These are phyloP conservation scores for Exsudoporus frostii DNA, from an alignment of 768 basidiomycete species.

Conservation along the genomic window DNA sequence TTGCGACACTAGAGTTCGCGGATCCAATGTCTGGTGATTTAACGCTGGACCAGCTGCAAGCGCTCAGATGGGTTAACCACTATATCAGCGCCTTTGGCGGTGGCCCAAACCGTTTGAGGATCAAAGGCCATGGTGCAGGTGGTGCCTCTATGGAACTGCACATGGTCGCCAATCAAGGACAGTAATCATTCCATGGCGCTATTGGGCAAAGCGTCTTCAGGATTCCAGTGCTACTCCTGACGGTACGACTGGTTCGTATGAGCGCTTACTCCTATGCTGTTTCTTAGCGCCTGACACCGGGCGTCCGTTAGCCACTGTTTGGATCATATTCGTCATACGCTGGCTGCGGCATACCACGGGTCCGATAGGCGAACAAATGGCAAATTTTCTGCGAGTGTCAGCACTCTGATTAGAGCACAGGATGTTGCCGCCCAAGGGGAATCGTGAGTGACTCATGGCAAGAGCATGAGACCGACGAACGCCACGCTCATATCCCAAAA, in stretches of 20 bases:
- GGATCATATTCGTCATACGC: constrained; percentile 46
- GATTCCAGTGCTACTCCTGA: constrained; percentile 46
- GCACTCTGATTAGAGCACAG: constrained; percentile 52
- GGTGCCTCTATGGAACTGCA: constrained; percentile 57
- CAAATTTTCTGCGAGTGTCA: constrained; percentile 49
- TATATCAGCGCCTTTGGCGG: constrained; percentile 41
- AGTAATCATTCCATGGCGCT: constrained; percentile 47
- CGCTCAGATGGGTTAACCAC: constrained; percentile 38
- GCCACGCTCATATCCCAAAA: constrained; percentile 12
- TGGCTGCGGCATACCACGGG: constrained; percentile 45
- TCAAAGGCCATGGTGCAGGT: constrained; percentile 62
- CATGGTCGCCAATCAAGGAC: constrained; percentile 42
- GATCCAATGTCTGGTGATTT: constrained; percentile 41
- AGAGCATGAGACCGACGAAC: background rate
- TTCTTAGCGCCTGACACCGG: background rate
- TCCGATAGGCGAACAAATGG: constrained; percentile 34
- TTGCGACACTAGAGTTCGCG: constrained; percentile 46
- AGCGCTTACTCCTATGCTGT: background rate
- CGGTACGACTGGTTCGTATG: constrained; percentile 45
- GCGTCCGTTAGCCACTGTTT: constrained; percentile 45
- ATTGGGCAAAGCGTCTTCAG: constrained; percentile 64
- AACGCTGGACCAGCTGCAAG: constrained; percentile 54
- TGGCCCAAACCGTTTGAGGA: constrained; percentile 38
- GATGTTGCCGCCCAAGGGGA: constrained; percentile 40
- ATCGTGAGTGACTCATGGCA: constrained; percentile 36